Base-by-base conservation (phyloP, 306 rosid genomes). In the Spatholobus suberectus region DNA sequence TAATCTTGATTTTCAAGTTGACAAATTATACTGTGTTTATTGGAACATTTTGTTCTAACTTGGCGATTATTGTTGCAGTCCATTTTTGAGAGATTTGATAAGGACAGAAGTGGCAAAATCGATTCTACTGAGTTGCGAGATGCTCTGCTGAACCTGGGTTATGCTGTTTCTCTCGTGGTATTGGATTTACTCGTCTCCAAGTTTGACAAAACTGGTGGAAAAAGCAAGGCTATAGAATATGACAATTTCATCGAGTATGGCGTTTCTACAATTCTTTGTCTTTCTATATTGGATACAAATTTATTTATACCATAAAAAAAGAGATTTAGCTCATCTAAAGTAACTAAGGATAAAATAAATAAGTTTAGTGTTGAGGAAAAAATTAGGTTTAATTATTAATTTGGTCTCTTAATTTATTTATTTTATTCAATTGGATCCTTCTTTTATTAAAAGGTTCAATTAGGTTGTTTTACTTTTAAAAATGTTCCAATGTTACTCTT, bases 141-240 rank as follows among this genome's bases (percentile, higher is more conserved):
- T 58, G 99, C 99, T 34, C 88, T 96, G 68, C 46, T 90, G 88
- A 96, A 92, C 79, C 58, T 96, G 89, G 98, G 99, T 49, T 94
- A 91, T 75, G 41, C 97, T 27, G 97, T 96, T 76, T 87, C 98
- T 12, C 97, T 97, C 3, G 55, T 51, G 54, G 94, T 96, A 21
- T 83, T 96, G 91, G 98, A 94, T 57, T 78, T 94, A 89, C 97
- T 96, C 8, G 95, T 96, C 83, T 90, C 97, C 18, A 96, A 96
- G 91, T 96, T 92, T 55, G 99, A 96, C 85, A 96, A 92, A 85
- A 87, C 94, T 65, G 99, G 98, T 63, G 99, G 99, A 77, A 83
- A 80, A 78, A 79, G 26, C 86, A 89, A 18, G 89, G 97, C 98
- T 76, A 61, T 96, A 38, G 98, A 94, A 94, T 96, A 96, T 82